Evolutionary conservation across 2,329 filamentous ascomycete species (phyloP).

Genomic region (Diplodia seriata): DNA sequence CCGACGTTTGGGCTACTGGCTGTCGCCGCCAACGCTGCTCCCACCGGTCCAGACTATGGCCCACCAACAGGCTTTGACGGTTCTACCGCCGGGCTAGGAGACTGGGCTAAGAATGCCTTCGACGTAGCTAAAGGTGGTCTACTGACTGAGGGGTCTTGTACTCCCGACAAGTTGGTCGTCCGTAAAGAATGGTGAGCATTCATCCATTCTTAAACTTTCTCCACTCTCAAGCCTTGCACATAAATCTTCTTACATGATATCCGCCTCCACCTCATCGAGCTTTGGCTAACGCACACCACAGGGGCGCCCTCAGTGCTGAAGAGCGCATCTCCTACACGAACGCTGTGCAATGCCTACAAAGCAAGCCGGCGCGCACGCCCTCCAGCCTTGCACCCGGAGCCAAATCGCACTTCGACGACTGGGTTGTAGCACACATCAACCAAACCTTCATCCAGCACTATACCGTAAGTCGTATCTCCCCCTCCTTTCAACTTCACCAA

Average conservation of each 20-base stretch:
- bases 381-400: conserved; percentile 42
- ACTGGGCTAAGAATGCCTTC: conserved; percentile 15
- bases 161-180: conserved; percentile 25
- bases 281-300: neutral
- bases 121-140: neutral
- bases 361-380: conserved; percentile 43
- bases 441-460: conserved; percentile 46
- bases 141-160: neutral
- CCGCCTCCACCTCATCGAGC: neutral
- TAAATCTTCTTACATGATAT: neutral
- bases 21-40: neutral
- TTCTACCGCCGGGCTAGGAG: conserved; percentile 2
- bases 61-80: neutral
- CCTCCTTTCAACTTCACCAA: neutral
- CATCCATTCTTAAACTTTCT: neutral
- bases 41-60: neutral
- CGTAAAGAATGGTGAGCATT: conserved; percentile 29
- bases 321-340: conserved; percentile 47
- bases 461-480: conserved; percentile 38
- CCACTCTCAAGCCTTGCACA: neutral
- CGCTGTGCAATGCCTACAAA: conserved; percentile 46
- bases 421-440: conserved; percentile 46
- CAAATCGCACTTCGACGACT: conserved; percentile 47
- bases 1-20: conserved; percentile 6
- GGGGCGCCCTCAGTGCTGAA: conserved; percentile 22